phyloP scores from a whole-genome alignment of 2,329 filamentous ascomycete species.

The Curvularia sp. region DNA sequence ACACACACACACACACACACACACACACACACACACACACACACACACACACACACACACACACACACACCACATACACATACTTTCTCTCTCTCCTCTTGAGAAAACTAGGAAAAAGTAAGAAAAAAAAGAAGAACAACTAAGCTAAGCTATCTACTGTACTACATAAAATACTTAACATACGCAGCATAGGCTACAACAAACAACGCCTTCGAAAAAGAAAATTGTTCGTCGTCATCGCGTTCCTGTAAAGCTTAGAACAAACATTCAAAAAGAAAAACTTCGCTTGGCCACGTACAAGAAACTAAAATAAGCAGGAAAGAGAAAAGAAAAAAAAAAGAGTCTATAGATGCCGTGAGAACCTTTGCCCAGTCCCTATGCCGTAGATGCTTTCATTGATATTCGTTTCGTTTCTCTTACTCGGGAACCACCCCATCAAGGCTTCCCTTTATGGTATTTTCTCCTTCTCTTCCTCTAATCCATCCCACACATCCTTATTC shows the following conservation, averaged over 20 bases:
- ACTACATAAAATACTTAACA: slow-evolving; percentile 28
- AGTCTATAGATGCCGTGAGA: slow-evolving; percentile 47
- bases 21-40: too few relatives aligned
- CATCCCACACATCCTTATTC: slow-evolving; percentile 21
- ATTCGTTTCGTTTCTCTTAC: slow-evolving; percentile 5
- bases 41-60: too few relatives aligned
- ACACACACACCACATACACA: neutral
- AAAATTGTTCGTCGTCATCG: neutral
- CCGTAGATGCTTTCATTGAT: slow-evolving; percentile 36
- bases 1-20: too few relatives aligned
- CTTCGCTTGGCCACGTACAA: slow-evolving; percentile 7
- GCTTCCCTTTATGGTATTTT: slow-evolving; percentile 31
- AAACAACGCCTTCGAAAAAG: neutral
- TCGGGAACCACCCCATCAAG: slow-evolving; percentile 11
- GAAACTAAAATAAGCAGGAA: slow-evolving; percentile 16
- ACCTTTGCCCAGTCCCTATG: slow-evolving; percentile 18
- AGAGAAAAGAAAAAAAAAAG: slow-evolving; percentile 17
- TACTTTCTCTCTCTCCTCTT: neutral
- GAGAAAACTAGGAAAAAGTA: neutral
- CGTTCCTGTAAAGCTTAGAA: neutral
- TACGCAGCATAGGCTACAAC: slow-evolving; percentile 10
- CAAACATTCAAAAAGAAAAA: slow-evolving; percentile 13
- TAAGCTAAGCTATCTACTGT: slow-evolving; percentile 39
- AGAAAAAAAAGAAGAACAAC: neutral
- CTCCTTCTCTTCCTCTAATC: slow-evolving; percentile 36